Evolutionary conservation across 495 filamentous ascomycete species (phyloP).

Genomic region (Umbilicaria muhlenbergii): DNA sequence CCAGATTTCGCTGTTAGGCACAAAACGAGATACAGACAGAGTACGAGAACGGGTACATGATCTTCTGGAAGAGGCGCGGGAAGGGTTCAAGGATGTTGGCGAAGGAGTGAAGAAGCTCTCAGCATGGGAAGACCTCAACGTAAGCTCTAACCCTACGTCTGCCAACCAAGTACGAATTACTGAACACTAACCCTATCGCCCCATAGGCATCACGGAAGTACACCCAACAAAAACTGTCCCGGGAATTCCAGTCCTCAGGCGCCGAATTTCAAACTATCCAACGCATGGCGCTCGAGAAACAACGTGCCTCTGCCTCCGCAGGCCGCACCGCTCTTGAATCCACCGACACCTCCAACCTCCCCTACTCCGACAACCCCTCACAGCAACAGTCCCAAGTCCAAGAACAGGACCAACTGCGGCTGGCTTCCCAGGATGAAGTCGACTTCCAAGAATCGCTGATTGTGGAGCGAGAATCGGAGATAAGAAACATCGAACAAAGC

Average conservation of each 20-base stretch:
- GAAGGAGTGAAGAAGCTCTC: slow-evolving; percentile 87
- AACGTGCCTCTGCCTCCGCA: slow-evolving; percentile 70
- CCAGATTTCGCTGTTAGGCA: slow-evolving; percentile 75
- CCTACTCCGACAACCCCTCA: slow-evolving; percentile 18
- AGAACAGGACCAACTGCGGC: slow-evolving; percentile 59
- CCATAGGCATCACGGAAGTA: slow-evolving; percentile 75
- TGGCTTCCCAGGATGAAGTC: slow-evolving; percentile 88
- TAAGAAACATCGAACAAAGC: slow-evolving; percentile 89
- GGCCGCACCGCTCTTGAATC: slow-evolving; percentile 60
- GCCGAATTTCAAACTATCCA: slow-evolving; percentile 84
- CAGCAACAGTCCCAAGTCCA: slow-evolving; percentile 43
- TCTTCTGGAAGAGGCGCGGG: slow-evolving; percentile 67
- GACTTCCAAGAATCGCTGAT: slow-evolving; percentile 96
- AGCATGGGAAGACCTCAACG: slow-evolving; percentile 82
- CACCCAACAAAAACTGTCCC: slow-evolving; percentile 84
- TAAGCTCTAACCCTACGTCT: slow-evolving; percentile 26
- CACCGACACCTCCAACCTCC: slow-evolving; percentile 17
- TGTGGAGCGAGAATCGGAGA: slow-evolving; percentile 88
- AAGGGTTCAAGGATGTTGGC: slow-evolving; percentile 81
- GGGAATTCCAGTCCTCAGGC: slow-evolving; percentile 76
- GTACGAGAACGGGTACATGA: slow-evolving; percentile 81
- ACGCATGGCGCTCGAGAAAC: slow-evolving; percentile 76
- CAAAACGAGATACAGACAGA: slow-evolving; percentile 75
- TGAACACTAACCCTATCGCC: background rate
- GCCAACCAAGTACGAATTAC: background rate